phyloP scores from a whole-genome alignment of 352 stramenopile species.

The Phytopythium oedochilum region DNA sequence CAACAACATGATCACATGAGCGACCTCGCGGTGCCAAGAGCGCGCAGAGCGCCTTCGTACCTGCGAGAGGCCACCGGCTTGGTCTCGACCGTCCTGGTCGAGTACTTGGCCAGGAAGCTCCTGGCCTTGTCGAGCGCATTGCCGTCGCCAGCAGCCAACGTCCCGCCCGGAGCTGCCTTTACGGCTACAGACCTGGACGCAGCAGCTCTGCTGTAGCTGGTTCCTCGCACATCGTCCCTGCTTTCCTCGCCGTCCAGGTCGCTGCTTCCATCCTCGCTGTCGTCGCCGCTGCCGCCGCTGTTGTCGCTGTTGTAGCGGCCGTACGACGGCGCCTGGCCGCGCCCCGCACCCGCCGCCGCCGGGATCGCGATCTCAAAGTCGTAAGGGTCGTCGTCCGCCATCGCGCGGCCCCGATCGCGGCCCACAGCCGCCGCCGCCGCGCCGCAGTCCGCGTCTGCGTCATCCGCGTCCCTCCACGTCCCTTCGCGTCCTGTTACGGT shows the following conservation, averaged over 20 bases:
- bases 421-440: background rate
- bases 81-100: constrained; percentile 17
- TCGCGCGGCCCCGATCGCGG: background rate
- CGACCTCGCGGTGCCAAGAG: too few species aligned
- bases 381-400: constrained; percentile 29
- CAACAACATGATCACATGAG: background rate
- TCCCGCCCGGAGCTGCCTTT: too few species aligned
- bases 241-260: constrained; percentile 12
- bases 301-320: constrained; percentile 4
- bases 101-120: constrained; percentile 74
- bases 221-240: background rate
- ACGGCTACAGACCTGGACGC: too few species aligned
- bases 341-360: background rate
- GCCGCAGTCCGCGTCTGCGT: background rate
- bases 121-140: constrained; percentile 66
- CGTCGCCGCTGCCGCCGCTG: background rate
- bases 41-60: too few species aligned
- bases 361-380: constrained; percentile 53
- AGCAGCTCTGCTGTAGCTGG: background rate
- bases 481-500: too few species aligned
- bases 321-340: background rate
- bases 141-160: too few species aligned
- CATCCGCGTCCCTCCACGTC: too few species aligned
- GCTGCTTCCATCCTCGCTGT: constrained; percentile 11
- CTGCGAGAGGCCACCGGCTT: constrained; percentile 10